Evolutionary conservation across 2,329 filamentous ascomycete species (phyloP), one percentile per base, ranked within the genome.

Genomic region (Hypoxylon sp.): DNA sequence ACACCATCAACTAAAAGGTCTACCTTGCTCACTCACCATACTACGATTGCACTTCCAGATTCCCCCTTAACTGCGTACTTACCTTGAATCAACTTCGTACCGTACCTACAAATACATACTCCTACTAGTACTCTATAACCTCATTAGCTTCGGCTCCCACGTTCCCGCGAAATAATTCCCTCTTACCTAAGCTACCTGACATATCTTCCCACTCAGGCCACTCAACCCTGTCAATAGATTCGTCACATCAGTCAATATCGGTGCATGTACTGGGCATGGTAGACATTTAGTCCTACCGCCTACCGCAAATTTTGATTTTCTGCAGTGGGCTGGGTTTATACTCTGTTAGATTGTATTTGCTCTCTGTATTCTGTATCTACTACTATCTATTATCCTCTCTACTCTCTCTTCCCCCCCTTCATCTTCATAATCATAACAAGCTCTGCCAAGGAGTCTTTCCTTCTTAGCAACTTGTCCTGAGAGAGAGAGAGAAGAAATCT

Each of bases 151-250:
- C 29, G 54, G 23, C 35, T 44, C 43, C 26, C 47, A 55, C n/a
- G n/a, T n/a, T n/a, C n/a, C 5, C 5, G 21, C 47, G 43, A 57
- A 36, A 44, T 38, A 57, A 46, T 36, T 47, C 30, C 42, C 40
- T 53, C 40, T 53, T 55, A 59, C 52, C 41, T 59, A 51, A 47
- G 48, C 51, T 37, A 25, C 21, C 5, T 25, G 30, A 27, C 13
- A 46, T 32, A 45, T 34, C 42, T 51, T 55, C 52, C 52, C 41
- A 51, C 41, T 40, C 37, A 54, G 50, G 36, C 49, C 31, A 47
- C 42, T 32, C 49, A 57, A 54, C 51, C 55, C 51, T 58, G 55
- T 55, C 44, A 51, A 58, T 55, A 58, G 30, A 50, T 58, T 44
- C 44, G 43, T 51, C 36, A n/a, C n/a, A n/a, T 44, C 30, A 52